A percentile compares a stretch with the other conserved stretches of the same genome.
phyloP scores from a whole-genome alignment of 768 basidiomycete genomes.

The Hemileccinum impolitum region DNA sequence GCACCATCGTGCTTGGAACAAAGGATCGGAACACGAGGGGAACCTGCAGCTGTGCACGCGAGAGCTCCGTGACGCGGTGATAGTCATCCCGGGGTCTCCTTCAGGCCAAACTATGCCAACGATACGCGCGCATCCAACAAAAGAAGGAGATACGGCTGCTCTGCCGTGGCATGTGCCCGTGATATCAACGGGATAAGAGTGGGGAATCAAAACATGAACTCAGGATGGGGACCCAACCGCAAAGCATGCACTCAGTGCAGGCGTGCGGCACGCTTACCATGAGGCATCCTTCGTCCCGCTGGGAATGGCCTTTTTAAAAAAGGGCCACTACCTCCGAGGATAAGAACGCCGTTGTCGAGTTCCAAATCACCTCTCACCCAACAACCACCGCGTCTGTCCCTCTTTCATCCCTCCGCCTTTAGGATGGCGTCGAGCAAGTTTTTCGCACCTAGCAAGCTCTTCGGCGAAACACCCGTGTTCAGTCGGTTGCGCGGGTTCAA shows the following conservation, averaged over 20 bases:
- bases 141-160: constrained; percentile 3
- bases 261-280: constrained; percentile 30
- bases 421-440: constrained; percentile 26
- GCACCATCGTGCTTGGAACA: constrained; percentile 4
- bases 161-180: constrained; percentile 5
- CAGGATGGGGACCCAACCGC: constrained; percentile 8
- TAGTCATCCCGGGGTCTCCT: constrained; percentile 3
- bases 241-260: constrained; percentile 19
- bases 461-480: constrained; percentile 21
- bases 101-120: not conserved
- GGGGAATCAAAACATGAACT: constrained; percentile 11
- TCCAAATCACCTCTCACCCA: constrained; percentile 8
- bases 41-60: constrained; percentile 24
- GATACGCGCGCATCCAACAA: constrained; percentile 1
- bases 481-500: constrained; percentile 25
- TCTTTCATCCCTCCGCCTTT: not conserved
- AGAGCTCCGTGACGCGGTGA: constrained; percentile 21
- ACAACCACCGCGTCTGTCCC: constrained; percentile 15
- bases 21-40: constrained; percentile 22
- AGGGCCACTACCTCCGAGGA: constrained; percentile 9
- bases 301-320: constrained; percentile 17
- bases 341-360: constrained; percentile 22
- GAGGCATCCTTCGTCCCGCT: constrained; percentile 24
- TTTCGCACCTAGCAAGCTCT: constrained; percentile 17
- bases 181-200: constrained; percentile 14